phyloP scores from a whole-genome alignment of 2,329 filamentous ascomycete species.

The Sarocladium kiliense region DNA sequence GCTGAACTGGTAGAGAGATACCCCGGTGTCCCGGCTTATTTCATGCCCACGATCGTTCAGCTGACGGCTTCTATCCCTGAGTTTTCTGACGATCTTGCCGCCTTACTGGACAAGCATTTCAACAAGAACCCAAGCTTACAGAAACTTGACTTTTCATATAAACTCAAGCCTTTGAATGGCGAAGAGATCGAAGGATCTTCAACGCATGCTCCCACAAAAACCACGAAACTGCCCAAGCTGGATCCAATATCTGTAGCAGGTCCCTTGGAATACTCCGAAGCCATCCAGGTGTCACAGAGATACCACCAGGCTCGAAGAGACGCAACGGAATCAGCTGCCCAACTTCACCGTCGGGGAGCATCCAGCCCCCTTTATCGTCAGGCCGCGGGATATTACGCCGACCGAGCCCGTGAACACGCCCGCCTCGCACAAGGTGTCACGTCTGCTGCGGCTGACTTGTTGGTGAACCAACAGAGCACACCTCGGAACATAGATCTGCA shows the following conservation, averaged over 20 bases:
- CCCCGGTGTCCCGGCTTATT: constrained; percentile 36
- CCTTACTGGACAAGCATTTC: constrained; percentile 36
- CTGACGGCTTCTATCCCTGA: constrained; percentile 28
- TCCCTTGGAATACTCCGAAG: constrained; percentile 20
- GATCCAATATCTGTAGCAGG: neutral
- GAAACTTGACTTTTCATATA: constrained; percentile 33
- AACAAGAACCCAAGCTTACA: constrained; percentile 31
- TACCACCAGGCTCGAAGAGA: constrained; percentile 25
- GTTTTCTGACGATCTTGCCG: constrained; percentile 35
- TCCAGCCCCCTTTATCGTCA: constrained; percentile 71
- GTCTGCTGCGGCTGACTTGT: constrained; percentile 62
- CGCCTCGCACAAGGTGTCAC: constrained; percentile 52
- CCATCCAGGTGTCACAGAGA: constrained; percentile 21
- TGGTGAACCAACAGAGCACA: constrained; percentile 64
- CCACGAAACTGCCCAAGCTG: constrained; percentile 11
- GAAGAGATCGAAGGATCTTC: constrained; percentile 23
- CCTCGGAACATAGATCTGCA: constrained; percentile 68
- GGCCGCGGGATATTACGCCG: constrained; percentile 70
- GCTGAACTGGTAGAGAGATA: constrained; percentile 31
- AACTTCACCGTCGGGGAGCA: constrained; percentile 43
- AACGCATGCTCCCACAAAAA: constrained; percentile 8
- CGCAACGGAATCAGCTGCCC: constrained; percentile 30
- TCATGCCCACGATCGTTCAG: constrained; percentile 37
- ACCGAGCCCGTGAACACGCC: constrained; percentile 61
- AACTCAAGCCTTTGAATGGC: constrained; percentile 28